A percentile compares a stretch with the other conserved stretches of the same genome.
Evolutionary conservation across 2,329 filamentous ascomycete genomes (phyloP).

Genomic region (Alternaria dauci): DNA sequence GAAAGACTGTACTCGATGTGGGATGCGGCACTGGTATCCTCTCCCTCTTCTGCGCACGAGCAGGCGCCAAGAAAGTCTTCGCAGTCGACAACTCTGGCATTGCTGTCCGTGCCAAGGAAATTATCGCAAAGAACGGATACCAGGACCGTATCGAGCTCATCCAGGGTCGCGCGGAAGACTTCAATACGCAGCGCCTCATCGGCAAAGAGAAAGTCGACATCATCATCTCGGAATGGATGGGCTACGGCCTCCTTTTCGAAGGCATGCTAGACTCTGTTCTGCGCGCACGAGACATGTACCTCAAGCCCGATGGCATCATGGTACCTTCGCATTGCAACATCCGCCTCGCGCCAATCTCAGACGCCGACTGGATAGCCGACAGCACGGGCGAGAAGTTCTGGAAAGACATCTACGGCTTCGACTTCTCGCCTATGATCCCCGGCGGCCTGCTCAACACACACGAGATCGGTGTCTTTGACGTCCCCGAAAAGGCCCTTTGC

Average conservation of each 20-base stretch:
- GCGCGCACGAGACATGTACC: conserved; percentile 85
- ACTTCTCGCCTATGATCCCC: conserved; percentile 89
- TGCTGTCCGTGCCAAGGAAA: conserved; percentile 84
- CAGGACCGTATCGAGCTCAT: conserved; percentile 78
- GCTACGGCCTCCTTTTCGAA: conserved; percentile 91
- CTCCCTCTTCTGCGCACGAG: conserved; percentile 92
- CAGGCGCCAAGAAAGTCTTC: conserved; percentile 84
- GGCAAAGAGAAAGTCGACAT: conserved; percentile 76
- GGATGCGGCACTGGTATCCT: conserved; percentile 85
- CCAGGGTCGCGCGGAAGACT: conserved; percentile 87
- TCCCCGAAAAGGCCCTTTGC: conserved; percentile 37
- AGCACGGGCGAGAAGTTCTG: conserved; percentile 76
- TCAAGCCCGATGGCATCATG: conserved; percentile 80
- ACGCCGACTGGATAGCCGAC: conserved; percentile 78
- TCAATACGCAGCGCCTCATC: conserved; percentile 66
- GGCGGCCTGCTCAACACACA: conserved; percentile 77
- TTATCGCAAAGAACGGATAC: conserved; percentile 82
- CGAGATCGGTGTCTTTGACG: conserved; percentile 46
- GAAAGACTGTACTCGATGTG: conserved; percentile 88
- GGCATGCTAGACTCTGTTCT: conserved; percentile 95
- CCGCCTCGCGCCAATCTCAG: conserved; percentile 80
- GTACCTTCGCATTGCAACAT: conserved; percentile 86
- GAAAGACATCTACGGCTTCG: conserved; percentile 92
- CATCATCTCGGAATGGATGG: conserved; percentile 98
- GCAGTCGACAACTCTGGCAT: conserved; percentile 94